Base-by-base conservation (phyloP, 768 basidiomycete genomes). In the Punctularia strigosozonata region DNA sequence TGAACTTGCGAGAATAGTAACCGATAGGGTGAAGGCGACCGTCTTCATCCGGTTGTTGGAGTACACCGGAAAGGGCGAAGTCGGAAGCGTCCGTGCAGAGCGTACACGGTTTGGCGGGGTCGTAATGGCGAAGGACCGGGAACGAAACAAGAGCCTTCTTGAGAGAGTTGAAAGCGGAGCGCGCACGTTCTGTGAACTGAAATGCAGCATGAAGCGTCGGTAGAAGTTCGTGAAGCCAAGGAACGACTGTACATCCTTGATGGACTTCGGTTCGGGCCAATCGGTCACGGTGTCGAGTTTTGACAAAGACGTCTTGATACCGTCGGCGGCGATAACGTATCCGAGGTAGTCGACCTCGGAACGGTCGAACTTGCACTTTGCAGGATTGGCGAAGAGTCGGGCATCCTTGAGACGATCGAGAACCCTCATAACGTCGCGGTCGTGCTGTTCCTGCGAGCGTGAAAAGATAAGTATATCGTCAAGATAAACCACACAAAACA, bases 271-370 rank as follows among this genome's bases (percentile, higher is more conserved):
- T 30, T 36, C 26, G 4, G 51, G 59, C 59, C 62, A 64, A 10
- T 53, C 40, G 2, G 38, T 10, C 17, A 59, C 55, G 8, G 48
- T 50, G 5, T 57, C 32, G 19, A 73, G 44, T 49, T 73, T 75
- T 10, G 42, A 46, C 1, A 52, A 50, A 37, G 62, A 56, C 64
- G 71, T 69, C 14, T 26, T 23, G 26, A 68, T 44, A 18, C 54
- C 50, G 6, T 53, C 45, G 4, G 48, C 41, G 10, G 42, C 31
- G 37, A 71, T 46, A 28, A 69, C 45, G 42, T 59, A 62, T 3
- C 69, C 64, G 1, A 71, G 55, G 49, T 62, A 69, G 36, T 65
- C 58, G 7, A 69, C 60, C 14, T 54, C 40, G 4, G 50, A 26
- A 5, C 47, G 44, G 46, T 64, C 50, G 40, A 66, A 69, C 36